These are phyloP conservation scores for Verticillium albo-atrum DNA, from an alignment of 2,329 filamentous ascomycete genomes.

Conservation along the genomic window DNA sequence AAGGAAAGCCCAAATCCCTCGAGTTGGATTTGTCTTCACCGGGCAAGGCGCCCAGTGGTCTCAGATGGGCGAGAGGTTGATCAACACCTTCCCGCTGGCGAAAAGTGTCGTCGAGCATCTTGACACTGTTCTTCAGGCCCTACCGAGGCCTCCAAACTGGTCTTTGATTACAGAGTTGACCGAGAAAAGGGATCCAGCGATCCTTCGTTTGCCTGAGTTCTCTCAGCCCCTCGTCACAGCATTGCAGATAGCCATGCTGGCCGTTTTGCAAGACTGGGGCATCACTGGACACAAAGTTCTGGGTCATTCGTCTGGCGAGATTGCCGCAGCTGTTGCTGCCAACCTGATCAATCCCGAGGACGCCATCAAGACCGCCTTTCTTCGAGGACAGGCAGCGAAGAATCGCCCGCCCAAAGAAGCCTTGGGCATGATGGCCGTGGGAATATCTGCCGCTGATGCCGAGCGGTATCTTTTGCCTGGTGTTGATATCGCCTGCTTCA, in stretches of 20 bases:
- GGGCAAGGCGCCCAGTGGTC: slow-evolving; percentile 42
- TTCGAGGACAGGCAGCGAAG: slow-evolving; percentile 3
- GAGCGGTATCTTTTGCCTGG: not conserved
- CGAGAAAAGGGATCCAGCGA: slow-evolving; percentile 4
- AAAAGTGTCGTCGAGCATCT: slow-evolving; percentile 10
- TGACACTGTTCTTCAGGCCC: slow-evolving; percentile 10
- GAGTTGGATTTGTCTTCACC: slow-evolving; percentile 27
- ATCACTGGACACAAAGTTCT: slow-evolving; percentile 6
- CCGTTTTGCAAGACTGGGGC: slow-evolving; percentile 15
- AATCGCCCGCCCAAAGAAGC: not conserved
- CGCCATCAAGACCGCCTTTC: slow-evolving; percentile 6
- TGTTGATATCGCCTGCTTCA: slow-evolving; percentile 5
- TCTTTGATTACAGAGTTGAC: slow-evolving; percentile 16
- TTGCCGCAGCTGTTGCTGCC: slow-evolving; percentile 12
- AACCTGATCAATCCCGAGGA: slow-evolving; percentile 6
- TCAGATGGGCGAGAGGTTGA: slow-evolving; percentile 29
- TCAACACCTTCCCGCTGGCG: not conserved
- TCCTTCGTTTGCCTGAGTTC: slow-evolving; percentile 22
- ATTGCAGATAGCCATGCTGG: slow-evolving; percentile 26
- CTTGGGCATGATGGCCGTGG: slow-evolving; percentile 3
- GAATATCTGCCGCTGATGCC: not conserved
- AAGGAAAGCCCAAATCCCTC: not conserved
- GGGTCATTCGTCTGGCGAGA: slow-evolving; percentile 15
- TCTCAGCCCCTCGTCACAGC: slow-evolving; percentile 32
- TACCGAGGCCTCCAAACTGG: slow-evolving; percentile 12